Percentiles rank a stretch among this genome's conserved stretches.
These are phyloP conservation scores for Trypanosoma melophagium DNA, from an alignment of 208 protist genomes.

Conservation along the genomic window DNA sequence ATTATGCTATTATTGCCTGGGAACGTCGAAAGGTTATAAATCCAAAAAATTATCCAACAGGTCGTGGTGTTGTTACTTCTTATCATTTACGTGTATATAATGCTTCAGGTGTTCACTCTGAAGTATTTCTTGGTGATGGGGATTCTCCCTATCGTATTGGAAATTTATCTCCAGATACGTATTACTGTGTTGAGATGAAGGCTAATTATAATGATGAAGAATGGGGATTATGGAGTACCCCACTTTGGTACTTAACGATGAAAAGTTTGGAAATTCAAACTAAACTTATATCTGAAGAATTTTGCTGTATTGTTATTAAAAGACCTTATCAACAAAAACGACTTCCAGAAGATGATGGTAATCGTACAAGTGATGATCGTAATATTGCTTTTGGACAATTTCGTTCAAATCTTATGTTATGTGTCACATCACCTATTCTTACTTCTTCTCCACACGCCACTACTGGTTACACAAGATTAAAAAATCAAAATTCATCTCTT, in stretches of 20 bases:
- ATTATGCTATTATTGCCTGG: slow-evolving; percentile 86
- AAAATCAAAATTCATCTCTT: slow-evolving; percentile 65
- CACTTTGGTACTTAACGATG: slow-evolving; percentile 91
- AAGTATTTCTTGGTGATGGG: slow-evolving; percentile 85
- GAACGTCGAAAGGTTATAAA: slow-evolving; percentile 79
- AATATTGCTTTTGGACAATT: slow-evolving; percentile 77
- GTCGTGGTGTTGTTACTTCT: slow-evolving; percentile 78
- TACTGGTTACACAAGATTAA: slow-evolving; percentile 34
- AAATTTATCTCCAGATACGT: slow-evolving; percentile 81
- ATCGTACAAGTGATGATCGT: slow-evolving; percentile 64
- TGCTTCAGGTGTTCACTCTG: slow-evolving; percentile 57
- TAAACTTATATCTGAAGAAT: slow-evolving; percentile 89
- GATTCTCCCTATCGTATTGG: slow-evolving; percentile 88
- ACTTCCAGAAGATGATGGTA: slow-evolving; percentile 88
- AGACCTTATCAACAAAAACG: slow-evolving; percentile 72
- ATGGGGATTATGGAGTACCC: slow-evolving; percentile 90
- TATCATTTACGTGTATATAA: slow-evolving; percentile 92
- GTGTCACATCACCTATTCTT: slow-evolving; percentile 84
- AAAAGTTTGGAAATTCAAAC: slow-evolving; percentile 81
- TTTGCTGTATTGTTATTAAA: slow-evolving; percentile 72
- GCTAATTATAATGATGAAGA: slow-evolving; percentile 93
- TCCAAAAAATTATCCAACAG: slow-evolving; percentile 81
- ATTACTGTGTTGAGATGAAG: slow-evolving; percentile 91
- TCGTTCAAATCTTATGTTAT: slow-evolving; percentile 83
- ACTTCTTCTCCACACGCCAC: slow-evolving; percentile 64